Evolutionary conservation across 768 basidiomycete species (phyloP).

Genomic region (Exsudoporus frostii): DNA sequence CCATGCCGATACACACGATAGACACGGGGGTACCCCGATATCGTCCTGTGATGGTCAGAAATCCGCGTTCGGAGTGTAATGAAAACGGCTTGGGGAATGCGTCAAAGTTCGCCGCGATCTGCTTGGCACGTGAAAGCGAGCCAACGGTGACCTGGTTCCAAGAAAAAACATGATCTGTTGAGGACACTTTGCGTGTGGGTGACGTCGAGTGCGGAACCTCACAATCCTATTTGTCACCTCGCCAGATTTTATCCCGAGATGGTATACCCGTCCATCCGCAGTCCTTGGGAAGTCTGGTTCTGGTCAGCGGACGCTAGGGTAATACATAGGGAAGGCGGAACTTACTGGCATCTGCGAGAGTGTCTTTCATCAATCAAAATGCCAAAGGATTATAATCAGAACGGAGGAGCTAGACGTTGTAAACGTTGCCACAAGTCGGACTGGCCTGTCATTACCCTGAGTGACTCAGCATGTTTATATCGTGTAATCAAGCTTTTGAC

Average conservation of each 20-base stretch:
- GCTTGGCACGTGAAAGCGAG: slow-evolving; percentile 60
- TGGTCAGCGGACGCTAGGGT: not conserved
- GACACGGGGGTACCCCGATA: slow-evolving; percentile 64
- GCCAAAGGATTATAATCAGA: not conserved
- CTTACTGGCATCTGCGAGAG: slow-evolving; percentile 66
- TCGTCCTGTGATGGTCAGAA: slow-evolving; percentile 67
- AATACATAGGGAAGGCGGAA: slow-evolving; percentile 12
- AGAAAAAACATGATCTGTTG: slow-evolving; percentile 1
- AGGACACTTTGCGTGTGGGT: not conserved
- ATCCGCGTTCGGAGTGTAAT: slow-evolving; percentile 70
- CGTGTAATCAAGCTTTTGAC: not conserved
- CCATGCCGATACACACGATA: slow-evolving; percentile 82
- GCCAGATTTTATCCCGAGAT: slow-evolving; percentile 69
- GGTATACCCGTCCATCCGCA: slow-evolving; percentile 71
- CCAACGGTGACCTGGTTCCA: slow-evolving; percentile 66
- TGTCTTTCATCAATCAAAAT: slow-evolving; percentile 52
- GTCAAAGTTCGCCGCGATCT: slow-evolving; percentile 61
- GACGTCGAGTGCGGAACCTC: slow-evolving; percentile 18
- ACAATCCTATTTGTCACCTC: slow-evolving; percentile 83
- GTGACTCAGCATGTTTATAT: slow-evolving; percentile 13
- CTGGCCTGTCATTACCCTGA: not conserved
- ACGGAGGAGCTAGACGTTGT: not conserved
- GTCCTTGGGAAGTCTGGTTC: slow-evolving; percentile 72
- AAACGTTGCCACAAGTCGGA: not conserved
- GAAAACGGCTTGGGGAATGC: slow-evolving; percentile 55